These are phyloP conservation scores for Cercospora nicotianae DNA, from an alignment of 2,329 filamentous ascomycete species.

Conservation along the genomic window DNA sequence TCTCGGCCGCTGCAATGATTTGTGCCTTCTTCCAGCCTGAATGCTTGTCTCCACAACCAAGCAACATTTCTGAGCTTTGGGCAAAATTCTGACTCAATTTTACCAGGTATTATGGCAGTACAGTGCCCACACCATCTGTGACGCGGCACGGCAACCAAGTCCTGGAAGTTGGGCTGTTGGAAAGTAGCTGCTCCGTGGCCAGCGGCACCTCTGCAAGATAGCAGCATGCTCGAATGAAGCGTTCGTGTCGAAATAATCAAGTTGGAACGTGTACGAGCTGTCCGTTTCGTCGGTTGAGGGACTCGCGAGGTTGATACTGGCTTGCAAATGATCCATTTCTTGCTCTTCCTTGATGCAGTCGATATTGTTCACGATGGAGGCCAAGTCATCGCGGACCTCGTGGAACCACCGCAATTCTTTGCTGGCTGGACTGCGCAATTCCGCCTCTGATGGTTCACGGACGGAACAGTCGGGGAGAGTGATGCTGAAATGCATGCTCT, in stretches of 20 bases:
- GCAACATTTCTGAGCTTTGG: no score
- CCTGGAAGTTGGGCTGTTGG: no score
- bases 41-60: no score
- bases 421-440: background rate
- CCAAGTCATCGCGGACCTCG: background rate
- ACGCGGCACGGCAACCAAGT: no score
- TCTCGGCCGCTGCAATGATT: no score
- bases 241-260: background rate
- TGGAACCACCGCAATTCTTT: background rate
- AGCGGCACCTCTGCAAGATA: background rate
- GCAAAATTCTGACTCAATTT: no score
- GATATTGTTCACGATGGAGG: background rate
- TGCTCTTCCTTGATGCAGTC: background rate
- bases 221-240: background rate
- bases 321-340: background rate
- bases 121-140: no score
- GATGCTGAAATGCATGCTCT: background rate
- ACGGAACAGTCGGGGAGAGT: background rate
- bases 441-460: background rate
- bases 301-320: background rate
- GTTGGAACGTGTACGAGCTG: background rate
- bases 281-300: background rate
- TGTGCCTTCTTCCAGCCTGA: no score
- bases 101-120: no score
- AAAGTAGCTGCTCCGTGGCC: background rate